Evolutionary conservation across 345 rosid species (phyloP).

Genomic region (Microcos paniculata): DNA sequence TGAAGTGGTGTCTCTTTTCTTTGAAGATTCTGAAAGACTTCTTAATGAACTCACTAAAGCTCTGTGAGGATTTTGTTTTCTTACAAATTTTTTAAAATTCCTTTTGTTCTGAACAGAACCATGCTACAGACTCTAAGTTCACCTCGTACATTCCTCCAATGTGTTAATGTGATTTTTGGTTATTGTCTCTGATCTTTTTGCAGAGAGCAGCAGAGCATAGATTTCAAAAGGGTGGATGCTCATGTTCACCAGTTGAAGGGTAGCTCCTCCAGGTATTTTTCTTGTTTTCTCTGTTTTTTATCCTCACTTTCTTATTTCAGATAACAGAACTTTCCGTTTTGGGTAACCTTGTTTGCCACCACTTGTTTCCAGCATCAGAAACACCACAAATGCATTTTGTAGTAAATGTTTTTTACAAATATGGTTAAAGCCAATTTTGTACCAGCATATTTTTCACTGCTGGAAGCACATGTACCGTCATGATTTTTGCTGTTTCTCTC

Average conservation of each 20-base stretch:
- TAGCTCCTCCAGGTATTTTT: constrained; percentile 21
- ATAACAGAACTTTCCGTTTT: background rate
- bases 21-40: constrained; percentile 24
- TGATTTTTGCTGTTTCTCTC: background rate
- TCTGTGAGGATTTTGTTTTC: constrained; percentile 13
- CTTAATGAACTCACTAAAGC: constrained; percentile 16
- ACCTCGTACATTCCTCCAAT: background rate
- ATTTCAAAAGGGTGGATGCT: constrained; percentile 22
- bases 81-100: background rate
- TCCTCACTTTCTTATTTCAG: background rate
- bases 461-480: background rate
- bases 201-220: constrained; percentile 15
- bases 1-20: constrained; percentile 26
- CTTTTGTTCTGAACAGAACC: background rate
- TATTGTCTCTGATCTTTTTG: background rate
- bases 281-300: background rate
- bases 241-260: constrained; percentile 27
- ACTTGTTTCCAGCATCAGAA: background rate
- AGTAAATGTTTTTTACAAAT: background rate
- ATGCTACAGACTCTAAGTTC: background rate
- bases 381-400: background rate
- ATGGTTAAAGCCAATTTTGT: background rate
- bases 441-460: background rate
- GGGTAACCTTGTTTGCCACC: background rate
- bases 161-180: background rate